Percentiles rank a stretch among this genome's conserved stretches.
Evolutionary conservation across 2,329 filamentous ascomycete species (phyloP).

Genomic region (Gaeumannomyces sp.): DNA sequence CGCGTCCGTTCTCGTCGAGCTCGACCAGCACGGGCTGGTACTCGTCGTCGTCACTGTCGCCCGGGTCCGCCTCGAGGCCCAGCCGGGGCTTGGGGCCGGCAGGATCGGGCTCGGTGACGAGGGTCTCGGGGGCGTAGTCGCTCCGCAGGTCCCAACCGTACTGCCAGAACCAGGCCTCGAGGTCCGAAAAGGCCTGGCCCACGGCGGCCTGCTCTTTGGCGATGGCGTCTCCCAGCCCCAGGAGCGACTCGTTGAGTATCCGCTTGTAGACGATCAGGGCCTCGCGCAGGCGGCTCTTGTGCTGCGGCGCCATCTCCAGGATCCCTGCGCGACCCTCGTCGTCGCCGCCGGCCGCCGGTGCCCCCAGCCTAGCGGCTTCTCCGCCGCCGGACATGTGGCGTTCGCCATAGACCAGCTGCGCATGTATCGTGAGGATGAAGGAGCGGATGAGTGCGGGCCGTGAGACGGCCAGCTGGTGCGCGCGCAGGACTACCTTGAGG

Average conservation of each 20-base stretch:
- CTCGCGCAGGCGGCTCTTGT: slow-evolving; percentile 32
- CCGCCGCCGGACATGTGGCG: slow-evolving; percentile 38
- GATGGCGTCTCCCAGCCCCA: slow-evolving; percentile 26
- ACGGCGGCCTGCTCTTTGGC: slow-evolving; percentile 37
- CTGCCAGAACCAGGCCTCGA: slow-evolving; percentile 42
- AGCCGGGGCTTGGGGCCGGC: background rate
- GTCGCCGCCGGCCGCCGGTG: slow-evolving; percentile 13
- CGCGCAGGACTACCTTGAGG: slow-evolving; percentile 44
- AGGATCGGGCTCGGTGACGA: background rate
- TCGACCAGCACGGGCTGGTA: slow-evolving; percentile 48
- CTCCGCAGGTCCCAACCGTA: slow-evolving; percentile 50
- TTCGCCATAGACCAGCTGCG: slow-evolving; percentile 49
- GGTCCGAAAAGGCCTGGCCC: slow-evolving; percentile 39
- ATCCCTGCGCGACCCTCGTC: slow-evolving; percentile 18
- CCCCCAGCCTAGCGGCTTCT: slow-evolving; percentile 23
- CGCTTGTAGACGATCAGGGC: slow-evolving; percentile 49
- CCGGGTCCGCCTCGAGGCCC: slow-evolving; percentile 42
- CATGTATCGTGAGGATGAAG: slow-evolving; percentile 45
- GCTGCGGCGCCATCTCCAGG: slow-evolving; percentile 28
- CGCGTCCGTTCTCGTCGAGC: slow-evolving; percentile 44
- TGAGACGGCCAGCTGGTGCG: slow-evolving; percentile 36
- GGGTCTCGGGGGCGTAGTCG: slow-evolving; percentile 37
- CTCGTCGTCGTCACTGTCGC: slow-evolving; percentile 42
- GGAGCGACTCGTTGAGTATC: slow-evolving; percentile 42
- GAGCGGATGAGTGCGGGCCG: slow-evolving; percentile 38